Percentiles rank a stretch among this genome's conserved stretches.
Conservation (phyloP, 331 rosid genomes). For the Spiraea crenata region DNA sequence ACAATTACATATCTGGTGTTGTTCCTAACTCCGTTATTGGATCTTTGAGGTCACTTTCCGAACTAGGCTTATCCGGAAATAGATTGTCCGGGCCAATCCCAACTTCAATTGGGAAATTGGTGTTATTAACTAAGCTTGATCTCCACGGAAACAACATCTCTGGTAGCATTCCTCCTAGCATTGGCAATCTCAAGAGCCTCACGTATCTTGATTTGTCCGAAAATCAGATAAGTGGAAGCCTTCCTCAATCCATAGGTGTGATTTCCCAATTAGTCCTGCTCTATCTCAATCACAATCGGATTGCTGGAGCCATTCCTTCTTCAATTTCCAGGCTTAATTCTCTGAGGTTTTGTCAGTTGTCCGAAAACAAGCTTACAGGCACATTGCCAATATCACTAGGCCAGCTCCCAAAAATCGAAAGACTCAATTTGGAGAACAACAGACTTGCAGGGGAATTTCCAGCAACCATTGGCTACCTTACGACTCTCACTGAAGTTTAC, state of each 20-base stretch:
- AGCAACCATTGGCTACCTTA: constrained; percentile 41
- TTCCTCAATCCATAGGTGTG: constrained; percentile 51
- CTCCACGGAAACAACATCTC: constrained; percentile 45
- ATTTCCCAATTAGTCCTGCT: constrained; percentile 40
- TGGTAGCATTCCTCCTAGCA: constrained; percentile 38
- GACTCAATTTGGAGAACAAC: constrained; percentile 52
- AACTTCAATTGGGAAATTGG: constrained; percentile 37
- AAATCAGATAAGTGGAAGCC: constrained; percentile 43
- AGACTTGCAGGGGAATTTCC: constrained; percentile 51
- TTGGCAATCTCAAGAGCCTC: constrained; percentile 47
- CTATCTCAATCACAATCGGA: constrained; percentile 44
- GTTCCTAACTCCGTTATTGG: constrained; percentile 34
- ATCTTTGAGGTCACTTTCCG: constrained; percentile 38
- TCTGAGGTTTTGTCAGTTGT: constrained; percentile 38
- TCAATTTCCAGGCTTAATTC: constrained; percentile 50
- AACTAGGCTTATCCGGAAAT: constrained; percentile 47
- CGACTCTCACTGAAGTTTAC: constrained; percentile 43
- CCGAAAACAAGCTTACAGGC: constrained; percentile 45
- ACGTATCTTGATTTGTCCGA: constrained; percentile 43
- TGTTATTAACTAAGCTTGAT: constrained; percentile 36
- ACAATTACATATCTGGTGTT: constrained; percentile 41
- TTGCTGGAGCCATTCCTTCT: constrained; percentile 48
- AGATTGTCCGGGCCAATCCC: constrained; percentile 47
- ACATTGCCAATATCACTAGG: constrained; percentile 54
- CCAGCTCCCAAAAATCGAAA: constrained; percentile 40